A percentile compares a stretch with the other conserved stretches of the same genome.
These are phyloP conservation scores for Solanum hybrid DNA, from an alignment of 305 asterid species.

Conservation along the genomic window DNA sequence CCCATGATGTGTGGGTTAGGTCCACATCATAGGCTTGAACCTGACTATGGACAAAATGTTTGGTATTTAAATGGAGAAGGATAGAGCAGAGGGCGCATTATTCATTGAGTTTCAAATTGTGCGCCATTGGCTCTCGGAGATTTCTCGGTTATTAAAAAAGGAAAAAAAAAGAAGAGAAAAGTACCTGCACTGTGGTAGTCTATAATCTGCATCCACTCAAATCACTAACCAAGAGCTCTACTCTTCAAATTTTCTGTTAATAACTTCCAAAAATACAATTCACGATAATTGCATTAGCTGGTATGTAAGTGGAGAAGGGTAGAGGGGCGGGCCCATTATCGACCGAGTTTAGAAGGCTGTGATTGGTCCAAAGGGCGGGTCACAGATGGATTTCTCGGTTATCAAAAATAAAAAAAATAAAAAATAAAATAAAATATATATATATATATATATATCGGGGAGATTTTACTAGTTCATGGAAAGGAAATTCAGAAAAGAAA, in stretches of 20 bases:
- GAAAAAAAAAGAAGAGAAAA: no score
- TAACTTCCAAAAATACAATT: not conserved
- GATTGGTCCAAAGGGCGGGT: no score
- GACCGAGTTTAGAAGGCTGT: no score
- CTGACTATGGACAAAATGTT: not conserved
- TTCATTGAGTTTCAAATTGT: not conserved
- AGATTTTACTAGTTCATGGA: not conserved
- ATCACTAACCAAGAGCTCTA: not conserved
- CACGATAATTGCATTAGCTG: not conserved
- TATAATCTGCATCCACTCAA: not conserved
- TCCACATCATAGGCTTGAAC: not conserved
- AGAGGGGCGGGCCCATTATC: no score
- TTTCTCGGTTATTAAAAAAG: not conserved
- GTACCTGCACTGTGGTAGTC: not conserved
- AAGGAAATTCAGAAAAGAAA: not conserved
- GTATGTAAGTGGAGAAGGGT: no score
- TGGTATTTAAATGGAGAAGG: not conserved
- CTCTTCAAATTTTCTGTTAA: not conserved
- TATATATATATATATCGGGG: not conserved
- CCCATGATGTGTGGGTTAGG: not conserved
- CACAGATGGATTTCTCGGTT: no score
- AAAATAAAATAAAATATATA: no score
- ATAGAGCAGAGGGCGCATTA: not conserved
- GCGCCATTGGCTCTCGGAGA: not conserved
- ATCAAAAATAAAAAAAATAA: no score